Evolutionary conservation across 2,329 filamentous ascomycete genomes (phyloP).

Genomic region (Bipolaris sorokiniana): DNA sequence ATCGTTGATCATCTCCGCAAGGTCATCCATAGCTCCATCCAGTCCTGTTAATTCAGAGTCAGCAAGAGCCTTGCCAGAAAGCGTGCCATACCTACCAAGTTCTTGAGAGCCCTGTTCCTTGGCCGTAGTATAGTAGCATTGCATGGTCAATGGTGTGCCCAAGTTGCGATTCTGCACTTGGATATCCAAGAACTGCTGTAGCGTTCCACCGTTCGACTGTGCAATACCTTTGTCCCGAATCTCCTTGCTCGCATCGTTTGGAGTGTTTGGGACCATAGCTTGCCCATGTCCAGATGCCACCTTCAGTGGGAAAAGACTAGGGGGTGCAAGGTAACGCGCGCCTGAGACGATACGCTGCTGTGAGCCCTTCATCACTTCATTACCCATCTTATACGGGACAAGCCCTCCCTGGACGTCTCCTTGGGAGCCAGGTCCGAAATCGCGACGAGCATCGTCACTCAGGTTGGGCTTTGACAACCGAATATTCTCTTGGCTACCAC

Average conservation of each 20-base stretch:
- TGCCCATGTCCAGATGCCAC: conserved; percentile 16
- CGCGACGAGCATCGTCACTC: conserved; percentile 16
- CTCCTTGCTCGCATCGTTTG: conserved; percentile 21
- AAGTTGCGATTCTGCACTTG: conserved; percentile 32
- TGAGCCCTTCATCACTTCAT: conserved; percentile 21
- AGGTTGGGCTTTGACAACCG: conserved; percentile 22
- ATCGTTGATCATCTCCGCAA: conserved; percentile 39
- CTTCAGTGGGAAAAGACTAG: conserved; percentile 22
- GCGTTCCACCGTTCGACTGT: conserved; percentile 14
- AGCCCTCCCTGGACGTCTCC: conserved; percentile 17
- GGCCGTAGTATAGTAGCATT: conserved; percentile 34
- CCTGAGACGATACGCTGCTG: conserved; percentile 22
- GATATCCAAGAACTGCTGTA: conserved; percentile 35
- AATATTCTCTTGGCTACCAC: conserved; percentile 35
- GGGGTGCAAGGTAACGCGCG: conserved; percentile 19
- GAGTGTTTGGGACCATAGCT: conserved; percentile 9
- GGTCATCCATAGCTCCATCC: conserved; percentile 50
- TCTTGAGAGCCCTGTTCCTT: conserved; percentile 29
- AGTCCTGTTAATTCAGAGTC: conserved; percentile 41
- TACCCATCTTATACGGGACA: conserved; percentile 18
- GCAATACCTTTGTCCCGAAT: conserved; percentile 25
- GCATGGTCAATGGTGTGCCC: conserved; percentile 29
- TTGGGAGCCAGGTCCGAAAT: conserved; percentile 24
- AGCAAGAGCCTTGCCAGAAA: conserved; percentile 27
- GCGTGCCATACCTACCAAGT: conserved; percentile 11